Conservation (phyloP, 352 stramenopile species). For the Nothophytophthora sp. region DNA sequence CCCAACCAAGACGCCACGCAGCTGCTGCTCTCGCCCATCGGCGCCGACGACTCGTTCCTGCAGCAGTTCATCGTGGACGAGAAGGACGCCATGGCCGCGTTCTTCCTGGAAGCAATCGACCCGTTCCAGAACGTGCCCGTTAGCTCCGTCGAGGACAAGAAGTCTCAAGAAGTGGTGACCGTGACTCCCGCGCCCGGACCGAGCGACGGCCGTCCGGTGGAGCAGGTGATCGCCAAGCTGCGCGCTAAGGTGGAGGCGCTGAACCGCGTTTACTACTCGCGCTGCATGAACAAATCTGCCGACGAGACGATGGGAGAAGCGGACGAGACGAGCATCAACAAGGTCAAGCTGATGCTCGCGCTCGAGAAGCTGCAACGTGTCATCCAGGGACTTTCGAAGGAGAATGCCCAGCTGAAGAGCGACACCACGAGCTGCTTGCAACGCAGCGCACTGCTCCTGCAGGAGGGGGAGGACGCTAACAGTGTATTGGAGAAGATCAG, state of each 20-base stretch:
- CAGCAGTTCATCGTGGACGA: conserved; percentile 53
- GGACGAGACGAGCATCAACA: conserved; percentile 30
- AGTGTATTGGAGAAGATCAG: conserved; percentile 16
- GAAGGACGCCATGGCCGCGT: conserved; percentile 61
- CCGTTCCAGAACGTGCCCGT: conserved; percentile 41
- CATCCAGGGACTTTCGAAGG: conserved; percentile 35
- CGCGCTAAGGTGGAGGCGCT: conserved; percentile 51
- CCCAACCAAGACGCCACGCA: conserved; percentile 36
- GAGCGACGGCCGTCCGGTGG: conserved; percentile 21
- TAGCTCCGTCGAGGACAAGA: conserved; percentile 4
- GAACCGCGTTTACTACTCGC: conserved; percentile 66
- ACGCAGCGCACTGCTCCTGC: conserved; percentile 17
- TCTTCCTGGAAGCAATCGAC: conserved; percentile 62
- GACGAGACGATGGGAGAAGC: no score
- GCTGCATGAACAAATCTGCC: conserved; percentile 42
- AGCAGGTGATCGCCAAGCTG: conserved; percentile 50
- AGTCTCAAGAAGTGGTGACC: conserved; percentile 4
- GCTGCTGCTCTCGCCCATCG: conserved; percentile 62
- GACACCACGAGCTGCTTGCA: conserved; percentile 32
- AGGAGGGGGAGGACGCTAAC: not conserved
- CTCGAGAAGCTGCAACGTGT: conserved; percentile 60
- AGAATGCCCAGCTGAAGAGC: conserved; percentile 44
- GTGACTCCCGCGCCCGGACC: not conserved
- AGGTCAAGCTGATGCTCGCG: conserved; percentile 51
- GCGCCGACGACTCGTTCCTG: conserved; percentile 45